These are phyloP conservation scores for Sugiyamaella grinbergsii DNA, from an alignment of 1,139 yeast species.

Conservation along the genomic window DNA sequence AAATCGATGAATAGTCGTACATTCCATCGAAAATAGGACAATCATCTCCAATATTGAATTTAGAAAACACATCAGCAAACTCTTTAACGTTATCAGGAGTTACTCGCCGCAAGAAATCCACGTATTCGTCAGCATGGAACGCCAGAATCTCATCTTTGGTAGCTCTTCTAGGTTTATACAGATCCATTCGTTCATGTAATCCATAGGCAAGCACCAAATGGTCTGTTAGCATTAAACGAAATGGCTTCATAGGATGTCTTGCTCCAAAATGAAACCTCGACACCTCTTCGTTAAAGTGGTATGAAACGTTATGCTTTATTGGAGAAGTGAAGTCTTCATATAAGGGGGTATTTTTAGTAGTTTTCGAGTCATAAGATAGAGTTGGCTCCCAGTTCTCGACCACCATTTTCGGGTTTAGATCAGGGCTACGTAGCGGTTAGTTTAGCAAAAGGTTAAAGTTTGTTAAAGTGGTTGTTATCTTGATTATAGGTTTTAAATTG, in stretches of 20 bases:
- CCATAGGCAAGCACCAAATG: constrained; percentile 85
- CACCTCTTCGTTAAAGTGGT: constrained; percentile 84
- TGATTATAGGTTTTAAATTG: too few species aligned
- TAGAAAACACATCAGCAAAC: constrained; percentile 60
- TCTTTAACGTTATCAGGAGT: constrained; percentile 78
- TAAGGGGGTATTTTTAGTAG: constrained; percentile 59
- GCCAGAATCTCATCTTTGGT: constrained; percentile 72
- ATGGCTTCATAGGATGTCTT: constrained; percentile 98
- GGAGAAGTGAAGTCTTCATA: constrained; percentile 47
- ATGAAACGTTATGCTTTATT: constrained; percentile 60
- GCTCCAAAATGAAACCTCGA: constrained; percentile 85
- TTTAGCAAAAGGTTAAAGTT: too few species aligned
- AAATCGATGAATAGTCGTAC: constrained; percentile 81
- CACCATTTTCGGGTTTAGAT: constrained; percentile 33
- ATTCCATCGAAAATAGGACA: constrained; percentile 97
- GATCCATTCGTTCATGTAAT: constrained; percentile 85
- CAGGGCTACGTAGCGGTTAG: too few species aligned
- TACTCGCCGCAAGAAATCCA: constrained; percentile 71
- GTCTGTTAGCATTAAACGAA: constrained; percentile 89
- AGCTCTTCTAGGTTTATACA: constrained; percentile 81
- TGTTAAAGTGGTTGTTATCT: too few species aligned
- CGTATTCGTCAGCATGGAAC: constrained; percentile 87
- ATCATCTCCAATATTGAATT: constrained; percentile 94
- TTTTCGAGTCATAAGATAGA: constrained; percentile 54
- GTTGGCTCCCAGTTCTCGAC: constrained; percentile 41